phyloP scores from a whole-genome alignment of 768 basidiomycete genomes.

The Amanita pallidorosea region DNA sequence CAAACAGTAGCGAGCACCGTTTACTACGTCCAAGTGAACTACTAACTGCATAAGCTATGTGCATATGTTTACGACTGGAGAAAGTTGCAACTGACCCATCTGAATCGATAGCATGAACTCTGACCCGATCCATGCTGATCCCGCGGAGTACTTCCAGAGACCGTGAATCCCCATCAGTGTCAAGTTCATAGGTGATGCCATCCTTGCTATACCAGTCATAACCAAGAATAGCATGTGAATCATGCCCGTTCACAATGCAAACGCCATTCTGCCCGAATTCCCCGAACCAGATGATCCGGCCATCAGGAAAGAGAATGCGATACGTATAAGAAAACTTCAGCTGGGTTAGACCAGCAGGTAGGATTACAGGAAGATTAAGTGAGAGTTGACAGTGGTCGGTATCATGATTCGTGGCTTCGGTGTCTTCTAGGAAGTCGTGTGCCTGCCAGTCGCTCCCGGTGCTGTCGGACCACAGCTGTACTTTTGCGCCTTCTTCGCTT shows the following conservation, averaged over 20 bases:
- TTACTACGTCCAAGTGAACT: background rate
- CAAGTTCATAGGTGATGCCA: background rate
- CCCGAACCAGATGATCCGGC: conserved; percentile 37
- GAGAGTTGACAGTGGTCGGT: background rate
- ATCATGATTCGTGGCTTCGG: background rate
- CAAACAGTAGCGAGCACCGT: background rate
- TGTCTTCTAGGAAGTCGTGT: conserved; percentile 18
- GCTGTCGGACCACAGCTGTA: conserved; percentile 35
- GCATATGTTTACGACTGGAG: background rate
- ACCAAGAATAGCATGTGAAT: conserved; percentile 6
- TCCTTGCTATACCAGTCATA: conserved; percentile 14
- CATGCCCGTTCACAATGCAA: conserved; percentile 20
- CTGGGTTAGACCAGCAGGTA: background rate
- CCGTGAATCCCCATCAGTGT: background rate
- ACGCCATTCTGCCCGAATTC: conserved; percentile 30
- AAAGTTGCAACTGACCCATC: conserved; percentile 2
- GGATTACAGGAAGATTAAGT: background rate
- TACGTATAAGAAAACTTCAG: conserved; percentile 35
- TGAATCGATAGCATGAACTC: background rate
- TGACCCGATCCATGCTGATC: background rate
- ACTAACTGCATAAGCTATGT: background rate
- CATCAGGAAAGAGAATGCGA: conserved; percentile 32
- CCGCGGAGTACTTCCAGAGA: conserved; percentile 1
- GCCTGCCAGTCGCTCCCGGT: conserved; percentile 20
- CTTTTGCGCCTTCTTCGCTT: conserved; percentile 16